Conservation (phyloP, 345 rosid species). For the Odontarrhena argentea region DNA sequence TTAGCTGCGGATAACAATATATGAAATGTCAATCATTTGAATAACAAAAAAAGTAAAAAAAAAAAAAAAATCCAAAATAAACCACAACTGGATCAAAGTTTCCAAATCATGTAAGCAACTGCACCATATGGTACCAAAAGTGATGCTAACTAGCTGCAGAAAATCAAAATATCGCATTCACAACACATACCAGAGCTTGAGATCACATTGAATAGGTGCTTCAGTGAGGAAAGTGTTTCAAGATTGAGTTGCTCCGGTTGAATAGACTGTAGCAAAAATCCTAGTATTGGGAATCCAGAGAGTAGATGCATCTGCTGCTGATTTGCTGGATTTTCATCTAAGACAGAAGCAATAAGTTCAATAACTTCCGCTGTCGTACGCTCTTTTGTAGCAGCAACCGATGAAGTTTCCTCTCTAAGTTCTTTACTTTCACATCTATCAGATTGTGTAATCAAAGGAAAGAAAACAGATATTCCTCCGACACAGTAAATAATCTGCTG, state of each 20-base stretch:
- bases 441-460: slow-evolving; percentile 83
- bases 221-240: slow-evolving; percentile 90
- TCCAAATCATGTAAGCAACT: not conserved
- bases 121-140: slow-evolving; percentile 22
- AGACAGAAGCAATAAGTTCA: slow-evolving; percentile 90
- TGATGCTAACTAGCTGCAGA: slow-evolving; percentile 14
- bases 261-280: slow-evolving; percentile 86
- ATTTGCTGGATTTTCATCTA: slow-evolving; percentile 88
- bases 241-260: slow-evolving; percentile 86
- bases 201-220: slow-evolving; percentile 73
- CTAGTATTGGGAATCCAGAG: slow-evolving; percentile 85
- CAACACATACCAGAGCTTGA: slow-evolving; percentile 70
- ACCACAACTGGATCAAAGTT: not conserved
- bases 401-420: slow-evolving; percentile 51
- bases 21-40: slow-evolving; percentile 6
- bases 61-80: not conserved
- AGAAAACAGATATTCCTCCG: slow-evolving; percentile 95
- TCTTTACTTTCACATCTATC: slow-evolving; percentile 76
- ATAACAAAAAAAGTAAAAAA: not conserved
- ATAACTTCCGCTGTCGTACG: slow-evolving; percentile 90
- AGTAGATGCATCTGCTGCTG: slow-evolving; percentile 95
- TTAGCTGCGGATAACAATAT: not conserved
- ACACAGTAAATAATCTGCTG: slow-evolving; percentile 94
- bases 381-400: slow-evolving; percentile 66
- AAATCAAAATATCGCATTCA: slow-evolving; percentile 21